These are phyloP conservation scores for Claviceps arundinis DNA, from an alignment of 2,329 filamentous ascomycete species.

Conservation along the genomic window DNA sequence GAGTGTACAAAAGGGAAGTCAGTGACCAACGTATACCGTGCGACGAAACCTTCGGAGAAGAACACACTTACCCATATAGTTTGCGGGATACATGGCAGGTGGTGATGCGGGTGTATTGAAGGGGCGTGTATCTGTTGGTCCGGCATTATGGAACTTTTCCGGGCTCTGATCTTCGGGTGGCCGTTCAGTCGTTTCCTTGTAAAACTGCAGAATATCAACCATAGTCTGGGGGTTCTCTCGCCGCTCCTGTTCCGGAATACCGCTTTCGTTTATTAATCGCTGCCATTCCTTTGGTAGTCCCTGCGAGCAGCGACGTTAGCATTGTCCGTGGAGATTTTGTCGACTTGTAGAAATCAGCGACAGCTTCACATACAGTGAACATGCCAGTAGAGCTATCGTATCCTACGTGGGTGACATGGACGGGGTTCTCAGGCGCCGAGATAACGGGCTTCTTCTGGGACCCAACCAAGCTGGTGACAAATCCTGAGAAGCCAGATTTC, in stretches of 20 bases:
- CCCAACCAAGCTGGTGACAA: constrained; percentile 71
- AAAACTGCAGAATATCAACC: constrained; percentile 90
- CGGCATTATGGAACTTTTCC: constrained; percentile 91
- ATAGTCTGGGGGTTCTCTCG: constrained; percentile 92
- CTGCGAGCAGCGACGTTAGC: constrained; percentile 30
- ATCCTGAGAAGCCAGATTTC: constrained; percentile 78
- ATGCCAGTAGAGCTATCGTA: constrained; percentile 94
- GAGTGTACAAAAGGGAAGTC: background rate
- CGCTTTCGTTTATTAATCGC: constrained; percentile 84
- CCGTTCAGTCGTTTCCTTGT: constrained; percentile 81
- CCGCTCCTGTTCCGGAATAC: constrained; percentile 90
- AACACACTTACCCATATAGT: constrained; percentile 43
- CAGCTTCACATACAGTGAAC: constrained; percentile 56
- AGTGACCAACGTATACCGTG: background rate
- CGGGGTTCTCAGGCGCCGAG: constrained; percentile 93
- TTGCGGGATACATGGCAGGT: constrained; percentile 40
- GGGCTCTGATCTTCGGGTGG: constrained; percentile 76
- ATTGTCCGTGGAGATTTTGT: background rate
- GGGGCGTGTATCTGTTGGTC: constrained; percentile 40
- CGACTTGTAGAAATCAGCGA: too few species aligned
- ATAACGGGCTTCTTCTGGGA: constrained; percentile 86
- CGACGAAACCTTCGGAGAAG: constrained; percentile 38
- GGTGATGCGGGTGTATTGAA: constrained; percentile 32
- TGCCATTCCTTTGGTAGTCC: constrained; percentile 98
- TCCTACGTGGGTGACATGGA: constrained; percentile 94